phyloP scores from a whole-genome alignment of 768 basidiomycete species.

The Calocera viscosa region DNA sequence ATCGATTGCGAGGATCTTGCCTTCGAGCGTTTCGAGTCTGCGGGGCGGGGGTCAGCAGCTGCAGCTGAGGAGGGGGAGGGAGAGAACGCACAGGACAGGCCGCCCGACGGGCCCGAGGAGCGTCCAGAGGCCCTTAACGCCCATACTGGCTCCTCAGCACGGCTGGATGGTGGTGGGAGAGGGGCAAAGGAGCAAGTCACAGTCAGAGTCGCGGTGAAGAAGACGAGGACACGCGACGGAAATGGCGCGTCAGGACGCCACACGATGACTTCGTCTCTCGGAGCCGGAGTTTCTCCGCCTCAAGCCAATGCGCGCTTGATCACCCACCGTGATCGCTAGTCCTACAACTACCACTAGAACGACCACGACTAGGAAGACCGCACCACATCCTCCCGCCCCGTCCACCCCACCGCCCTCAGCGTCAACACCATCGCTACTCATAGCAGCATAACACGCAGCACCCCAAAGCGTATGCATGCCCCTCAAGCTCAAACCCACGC shows the following conservation, averaged over 20 bases:
- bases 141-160: conserved; percentile 61
- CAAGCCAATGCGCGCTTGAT: too few relatives aligned
- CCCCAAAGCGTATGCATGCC: too few relatives aligned
- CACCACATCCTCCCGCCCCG: too few relatives aligned
- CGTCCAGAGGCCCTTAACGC: conserved; percentile 93
- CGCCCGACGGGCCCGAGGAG: conserved; percentile 86
- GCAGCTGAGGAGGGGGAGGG: not conserved
- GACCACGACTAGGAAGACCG: too few relatives aligned
- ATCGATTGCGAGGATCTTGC: conserved; percentile 93
- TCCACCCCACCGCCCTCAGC: too few relatives aligned
- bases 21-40: conserved; percentile 88
- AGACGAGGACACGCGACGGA: too few relatives aligned
- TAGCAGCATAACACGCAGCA: too few relatives aligned
- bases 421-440: too few relatives aligned
- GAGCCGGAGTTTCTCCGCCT: not conserved
- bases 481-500: conserved; percentile 51
- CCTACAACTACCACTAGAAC: too few relatives aligned
- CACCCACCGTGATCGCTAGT: too few relatives aligned
- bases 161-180: not conserved
- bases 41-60: conserved; percentile 9
- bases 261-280: not conserved
- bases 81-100: conserved; percentile 57
- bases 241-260: too few relatives aligned
- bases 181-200: not conserved
- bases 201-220: not conserved